Evolutionary conservation across 352 stramenopile genomes (phyloP).

Genomic region (Plasmopara viticola): DNA sequence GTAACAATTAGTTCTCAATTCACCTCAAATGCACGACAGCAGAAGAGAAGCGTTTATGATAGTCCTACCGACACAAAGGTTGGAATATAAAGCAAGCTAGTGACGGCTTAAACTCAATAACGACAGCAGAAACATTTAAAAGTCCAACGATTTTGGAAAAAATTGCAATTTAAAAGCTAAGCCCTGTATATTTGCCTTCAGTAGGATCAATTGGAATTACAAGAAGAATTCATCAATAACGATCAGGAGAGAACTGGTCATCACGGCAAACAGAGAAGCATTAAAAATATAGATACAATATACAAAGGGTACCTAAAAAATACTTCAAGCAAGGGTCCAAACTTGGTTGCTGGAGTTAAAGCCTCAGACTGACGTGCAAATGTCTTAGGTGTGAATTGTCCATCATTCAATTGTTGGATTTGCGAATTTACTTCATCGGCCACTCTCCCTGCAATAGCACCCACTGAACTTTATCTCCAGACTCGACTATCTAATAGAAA

Average conservation of each 20-base stretch:
- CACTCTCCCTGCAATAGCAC: slow-evolving; percentile 13
- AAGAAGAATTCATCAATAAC: slow-evolving; percentile 64
- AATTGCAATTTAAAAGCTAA: no score
- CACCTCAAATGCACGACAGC: no score
- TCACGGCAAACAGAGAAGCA: slow-evolving; percentile 44
- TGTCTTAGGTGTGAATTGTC: slow-evolving; percentile 53
- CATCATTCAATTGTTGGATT: slow-evolving; percentile 52
- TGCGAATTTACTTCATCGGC: slow-evolving; percentile 56
- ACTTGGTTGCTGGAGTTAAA: not conserved
- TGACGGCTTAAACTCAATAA: no score
- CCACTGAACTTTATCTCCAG: no score
- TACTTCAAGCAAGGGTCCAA: slow-evolving; percentile 18
- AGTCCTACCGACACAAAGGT: no score
- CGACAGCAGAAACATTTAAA: no score
- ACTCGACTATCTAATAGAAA: no score
- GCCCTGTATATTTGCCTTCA: slow-evolving; percentile 32
- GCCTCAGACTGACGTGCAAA: slow-evolving; percentile 90
- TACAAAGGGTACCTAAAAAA: no score
- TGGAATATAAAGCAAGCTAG: no score
- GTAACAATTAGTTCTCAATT: no score
- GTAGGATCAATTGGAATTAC: slow-evolving; percentile 85
- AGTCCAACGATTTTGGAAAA: no score
- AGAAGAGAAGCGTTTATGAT: no score
- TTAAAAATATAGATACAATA: slow-evolving; percentile 16
- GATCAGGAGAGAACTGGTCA: slow-evolving; percentile 68